Evolutionary conservation across 805 yeast genomes (phyloP), one percentile per base, ranked within the genome.

Genomic region (Gaillardinia entomophila): DNA sequence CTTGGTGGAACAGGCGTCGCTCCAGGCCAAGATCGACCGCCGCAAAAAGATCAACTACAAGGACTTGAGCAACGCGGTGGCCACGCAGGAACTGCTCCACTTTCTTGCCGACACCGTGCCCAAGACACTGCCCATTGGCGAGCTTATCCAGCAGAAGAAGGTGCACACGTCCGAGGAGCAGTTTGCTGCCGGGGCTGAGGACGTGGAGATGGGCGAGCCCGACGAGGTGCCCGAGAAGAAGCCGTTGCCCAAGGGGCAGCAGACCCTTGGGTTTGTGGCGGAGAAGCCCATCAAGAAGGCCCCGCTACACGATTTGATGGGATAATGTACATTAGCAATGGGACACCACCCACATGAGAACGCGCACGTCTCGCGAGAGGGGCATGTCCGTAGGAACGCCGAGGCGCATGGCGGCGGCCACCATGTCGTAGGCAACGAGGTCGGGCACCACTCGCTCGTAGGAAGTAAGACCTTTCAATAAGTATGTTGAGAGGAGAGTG

Each of bases 71-170:
- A 61, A 64, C 26, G 86, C 82, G 1, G 87, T 81, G 3, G 46
- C 66, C 16, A 61, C 65, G 32, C 74, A 71, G 38, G 86, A 79
- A 29, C 71, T 78, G 24, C 63, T 85, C 32, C 60, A 70, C 23
- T 84, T 85, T 51, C 60, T 85, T 37, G 61, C 71, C 26, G 82
- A 79, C 36, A 63, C 85, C 2, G 80, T 83, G 6, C 94, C 92
- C 2, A 73, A 71, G 44, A 73, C 81, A 0, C 67, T 62, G 15
- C 67, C 73, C 3, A 49, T 79, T 16, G 68, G 69, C 12, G 70
- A 69, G 13, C 60, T 79, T 2, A 59, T 76, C 4, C 57, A 60
- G 18, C 57, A 62, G 20, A 68, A 70, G 28, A 55, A 55, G 36
- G 62, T 74, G 6, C 10, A 19, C 22, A 19, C 22, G 6, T 19